Base-by-base conservation (phyloP, 176 grass and related monocot species). In the Aegilops sharonensis region DNA sequence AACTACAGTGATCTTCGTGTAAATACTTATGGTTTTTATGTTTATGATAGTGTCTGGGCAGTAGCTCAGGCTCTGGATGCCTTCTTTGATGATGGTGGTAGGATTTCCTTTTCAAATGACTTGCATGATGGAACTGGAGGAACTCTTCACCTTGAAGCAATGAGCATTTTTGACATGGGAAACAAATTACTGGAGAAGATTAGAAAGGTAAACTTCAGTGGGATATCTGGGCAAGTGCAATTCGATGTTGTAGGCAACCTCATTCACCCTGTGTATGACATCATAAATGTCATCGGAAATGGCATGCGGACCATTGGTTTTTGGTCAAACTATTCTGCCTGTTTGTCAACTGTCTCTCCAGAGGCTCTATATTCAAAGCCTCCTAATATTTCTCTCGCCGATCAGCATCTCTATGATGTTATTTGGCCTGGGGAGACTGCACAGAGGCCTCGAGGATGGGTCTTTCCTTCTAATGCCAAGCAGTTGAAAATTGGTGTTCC, bases 301-400 rank as follows among this genome's bases (percentile, higher is more conserved):
- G 96, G 96, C 25, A 81, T 84, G 71, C 90, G 90, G 8, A 95
- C 78, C 6, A 73, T 98, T 54, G 96, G 96, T 81, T 98, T 80
- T 81, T 98, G 96, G 96, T 98, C 96, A 54, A 98, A 98, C 50
- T 94, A 91, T 94, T 94, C 96, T 60, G 88, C 11, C 59, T 90
- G 50, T 72, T 72, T 98, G 36, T 92, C 96, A 0, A 88, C 88
- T 21, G 27, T 91, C 25, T 86, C 70, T 17, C 96, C 96, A 59
- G 96, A 98, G 74, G 89, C 84, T 12, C 74, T 90, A 45, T 95
- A 98, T 45, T 86, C 77, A 31, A 92, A 98, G 50, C 92, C 86
- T 39, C 85, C 77, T 63, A 95, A 95, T 84, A 77, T 14, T 87
- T 91, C 96, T 83, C 79, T 87, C 72, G 91, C 76, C 42, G 87